A percentile compares a stretch with the other conserved stretches of the same genome.
phyloP scores from a whole-genome alignment of 192 early-diverging fungal genomes.

The Podila verticillata region DNA sequence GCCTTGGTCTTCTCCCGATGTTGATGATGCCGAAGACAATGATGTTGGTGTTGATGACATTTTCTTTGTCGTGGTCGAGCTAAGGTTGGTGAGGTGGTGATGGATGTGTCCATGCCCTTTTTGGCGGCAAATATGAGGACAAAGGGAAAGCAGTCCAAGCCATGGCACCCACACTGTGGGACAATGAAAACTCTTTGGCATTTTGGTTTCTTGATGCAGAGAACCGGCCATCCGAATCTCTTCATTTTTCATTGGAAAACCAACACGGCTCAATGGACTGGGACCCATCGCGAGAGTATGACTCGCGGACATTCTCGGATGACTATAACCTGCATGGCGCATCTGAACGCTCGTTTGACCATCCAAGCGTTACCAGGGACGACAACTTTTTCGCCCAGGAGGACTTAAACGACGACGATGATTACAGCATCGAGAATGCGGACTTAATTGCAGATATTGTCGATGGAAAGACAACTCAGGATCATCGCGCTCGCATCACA shows the following conservation, averaged over 20 bases:
- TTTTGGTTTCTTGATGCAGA: not conserved
- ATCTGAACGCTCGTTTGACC: conserved; percentile 32
- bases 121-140: not conserved
- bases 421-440: conserved; percentile 37
- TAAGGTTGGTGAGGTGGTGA: not conserved
- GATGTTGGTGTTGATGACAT: conserved; percentile 1
- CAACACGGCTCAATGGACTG: conserved; percentile 19
- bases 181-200: not conserved
- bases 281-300: conserved; percentile 38
- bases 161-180: no score
- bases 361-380: conserved; percentile 37
- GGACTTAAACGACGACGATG: not conserved
- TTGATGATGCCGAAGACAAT: not conserved
- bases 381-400: conserved; percentile 5
- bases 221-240: not conserved
- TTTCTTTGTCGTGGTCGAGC: not conserved
- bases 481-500: not conserved
- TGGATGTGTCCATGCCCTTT: not conserved
- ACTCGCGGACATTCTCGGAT: conserved; percentile 42
- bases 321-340: conserved; percentile 50
- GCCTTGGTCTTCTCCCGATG: not conserved
- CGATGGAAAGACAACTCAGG: conserved; percentile 6
- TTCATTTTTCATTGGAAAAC: not conserved
- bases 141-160: not conserved
- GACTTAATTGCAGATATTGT: conserved; percentile 39